These are phyloP conservation scores for Mycosarcoma mackinlayi DNA, from an alignment of 1,284 basidiomycete species.

Conservation along the genomic window DNA sequence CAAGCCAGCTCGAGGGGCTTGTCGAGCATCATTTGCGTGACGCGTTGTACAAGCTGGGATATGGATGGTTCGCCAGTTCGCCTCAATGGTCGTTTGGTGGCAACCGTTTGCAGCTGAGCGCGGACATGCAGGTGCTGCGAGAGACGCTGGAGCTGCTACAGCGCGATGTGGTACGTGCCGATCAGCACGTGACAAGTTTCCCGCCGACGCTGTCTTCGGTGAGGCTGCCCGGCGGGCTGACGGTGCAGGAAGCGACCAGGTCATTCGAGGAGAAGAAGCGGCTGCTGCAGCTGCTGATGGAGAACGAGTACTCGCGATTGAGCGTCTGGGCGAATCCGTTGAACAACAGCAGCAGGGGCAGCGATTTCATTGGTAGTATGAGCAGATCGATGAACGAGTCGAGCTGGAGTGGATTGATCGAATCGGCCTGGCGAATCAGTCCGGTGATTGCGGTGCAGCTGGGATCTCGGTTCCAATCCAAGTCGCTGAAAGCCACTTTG, in stretches of 20 bases:
- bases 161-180: constrained; percentile 76
- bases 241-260: constrained; percentile 44
- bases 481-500: constrained; percentile 77
- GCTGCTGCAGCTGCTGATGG: constrained; percentile 79
- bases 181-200: constrained; percentile 55
- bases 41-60: constrained; percentile 81
- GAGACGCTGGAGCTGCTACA: constrained; percentile 84
- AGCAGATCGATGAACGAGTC: constrained; percentile 73
- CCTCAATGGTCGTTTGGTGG: constrained; percentile 89
- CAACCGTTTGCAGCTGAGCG: constrained; percentile 86
- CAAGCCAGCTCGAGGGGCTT: constrained; percentile 84
- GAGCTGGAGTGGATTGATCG: constrained; percentile 77
- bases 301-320: constrained; percentile 88
- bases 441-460: constrained; percentile 85
- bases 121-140: constrained; percentile 85
- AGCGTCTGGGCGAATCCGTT: constrained; percentile 91
- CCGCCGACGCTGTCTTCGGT: constrained; percentile 43
- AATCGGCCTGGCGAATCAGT: constrained; percentile 83
- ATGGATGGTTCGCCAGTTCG: constrained; percentile 81
- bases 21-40: constrained; percentile 84
- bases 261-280: constrained; percentile 44
- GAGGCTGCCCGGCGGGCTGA: constrained; percentile 47
- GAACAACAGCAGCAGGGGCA: constrained; percentile 76
- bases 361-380: constrained; percentile 51
- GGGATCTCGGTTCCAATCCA: constrained; percentile 84